Base-by-base conservation (phyloP, 202 grass and related monocot species). In the Setaria italica region DNA sequence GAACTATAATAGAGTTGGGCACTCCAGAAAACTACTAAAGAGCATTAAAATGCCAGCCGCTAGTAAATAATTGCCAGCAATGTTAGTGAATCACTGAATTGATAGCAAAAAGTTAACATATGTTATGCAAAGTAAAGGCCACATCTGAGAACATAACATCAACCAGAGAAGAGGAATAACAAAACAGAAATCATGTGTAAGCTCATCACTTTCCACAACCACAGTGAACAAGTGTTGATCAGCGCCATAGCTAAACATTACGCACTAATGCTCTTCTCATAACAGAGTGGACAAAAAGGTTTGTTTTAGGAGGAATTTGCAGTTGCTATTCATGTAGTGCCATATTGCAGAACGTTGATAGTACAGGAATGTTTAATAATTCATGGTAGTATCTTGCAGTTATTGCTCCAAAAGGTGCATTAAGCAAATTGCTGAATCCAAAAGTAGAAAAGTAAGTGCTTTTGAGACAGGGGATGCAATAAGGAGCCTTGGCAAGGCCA, bases 81-180 rank as follows among this genome's bases (percentile, higher is more conserved):
- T 39, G 37, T 39, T 39, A 39, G 2, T 4, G 37, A 39, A 39
- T 39, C 34, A 35, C 34, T 35, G 34, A 35, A 35, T 37, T 45
- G 42, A 45, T 45, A 45, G 39, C 9, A 17, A 66, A 79, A 81
- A 54, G 35, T 4, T 46, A 70, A 62, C 7, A 85, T 54, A 20
- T 66, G 77, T 34, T 79, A 39, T 48, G 37, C 19, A 84, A 78
- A 84, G 70, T 48, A 81, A 81, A 87, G 19, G 34, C 14, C 19
- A 58, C 33, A 78, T 71, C 42, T 43, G 66, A 85, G 12, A 19
- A 33, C 77, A 53, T 62, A 33, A 16, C 7, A 76, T 75, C 25
- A 54, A 5, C 49, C 13, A 78, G 80, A 47, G 76, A 21, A 63
- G 16, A 54, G 60, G 54, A 68, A 75, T 41, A 81, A 87, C 13